Evolutionary conservation across 1,284 basidiomycete genomes (phyloP).

Genomic region (Meripilus lineatus): DNA sequence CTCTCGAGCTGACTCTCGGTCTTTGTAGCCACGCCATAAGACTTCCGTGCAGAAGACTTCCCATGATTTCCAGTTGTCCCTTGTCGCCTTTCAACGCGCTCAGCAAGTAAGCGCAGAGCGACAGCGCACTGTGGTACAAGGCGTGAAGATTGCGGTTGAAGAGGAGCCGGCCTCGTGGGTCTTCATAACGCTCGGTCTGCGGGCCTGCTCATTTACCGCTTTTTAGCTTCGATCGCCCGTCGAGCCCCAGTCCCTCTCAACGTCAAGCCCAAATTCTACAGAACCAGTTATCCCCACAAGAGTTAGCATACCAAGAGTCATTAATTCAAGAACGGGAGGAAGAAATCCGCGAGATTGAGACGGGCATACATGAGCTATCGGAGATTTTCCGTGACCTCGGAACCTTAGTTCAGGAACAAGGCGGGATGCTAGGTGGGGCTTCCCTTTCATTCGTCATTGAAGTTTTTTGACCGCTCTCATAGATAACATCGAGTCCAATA

Average conservation of each 20-base stretch:
- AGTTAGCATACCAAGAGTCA: slow-evolving; percentile 95
- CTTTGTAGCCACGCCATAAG: slow-evolving; percentile 63
- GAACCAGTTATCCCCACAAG: slow-evolving; percentile 76
- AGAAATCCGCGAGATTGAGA: slow-evolving; percentile 96
- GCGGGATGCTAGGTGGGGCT: slow-evolving; percentile 86
- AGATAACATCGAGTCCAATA: slow-evolving; percentile 98
- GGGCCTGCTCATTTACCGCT: neutral
- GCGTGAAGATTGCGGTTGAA: slow-evolving; percentile 72
- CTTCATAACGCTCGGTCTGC: neutral
- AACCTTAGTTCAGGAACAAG: slow-evolving; percentile 92
- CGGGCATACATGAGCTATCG: slow-evolving; percentile 93
- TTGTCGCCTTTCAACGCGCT: slow-evolving; percentile 88
- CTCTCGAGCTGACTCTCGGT: no score
- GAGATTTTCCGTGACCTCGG: slow-evolving; percentile 98
- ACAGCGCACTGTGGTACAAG: slow-evolving; percentile 81
- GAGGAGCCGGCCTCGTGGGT: slow-evolving; percentile 47
- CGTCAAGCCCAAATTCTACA: slow-evolving; percentile 72
- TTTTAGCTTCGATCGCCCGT: slow-evolving; percentile 19
- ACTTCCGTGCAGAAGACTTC: slow-evolving; percentile 85
- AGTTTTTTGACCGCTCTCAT: slow-evolving; percentile 4
- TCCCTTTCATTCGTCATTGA: neutral
- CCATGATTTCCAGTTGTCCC: slow-evolving; percentile 86
- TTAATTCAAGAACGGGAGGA: slow-evolving; percentile 93
- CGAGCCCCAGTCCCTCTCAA: slow-evolving; percentile 34
- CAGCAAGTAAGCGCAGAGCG: slow-evolving; percentile 87